Conservation (phyloP, 164 flowering plant genomes). For the Umbilicus rupestris region DNA sequence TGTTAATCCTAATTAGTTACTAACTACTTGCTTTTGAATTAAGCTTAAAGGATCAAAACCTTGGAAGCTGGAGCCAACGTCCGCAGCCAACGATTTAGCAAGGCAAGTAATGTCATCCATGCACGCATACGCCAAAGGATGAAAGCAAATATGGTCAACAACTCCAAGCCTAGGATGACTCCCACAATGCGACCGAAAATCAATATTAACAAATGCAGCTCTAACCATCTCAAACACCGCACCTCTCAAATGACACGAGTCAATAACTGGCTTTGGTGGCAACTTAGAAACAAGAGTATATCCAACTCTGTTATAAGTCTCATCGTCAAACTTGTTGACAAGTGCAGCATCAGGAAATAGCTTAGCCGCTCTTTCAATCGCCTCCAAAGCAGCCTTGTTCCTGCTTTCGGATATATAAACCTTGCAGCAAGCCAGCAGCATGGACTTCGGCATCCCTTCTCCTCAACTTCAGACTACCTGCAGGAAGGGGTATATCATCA, state of each 20-base stretch:
- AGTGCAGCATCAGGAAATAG: constrained; percentile 36
- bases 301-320: constrained; percentile 52
- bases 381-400: constrained; percentile 41
- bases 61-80: constrained; percentile 43
- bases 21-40: background rate
- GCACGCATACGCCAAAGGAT: constrained; percentile 35
- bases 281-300: constrained; percentile 56
- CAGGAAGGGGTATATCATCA: background rate
- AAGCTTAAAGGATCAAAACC: constrained; percentile 28
- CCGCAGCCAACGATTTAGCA: constrained; percentile 46
- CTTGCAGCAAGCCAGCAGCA: constrained; percentile 63
- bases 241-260: constrained; percentile 25
- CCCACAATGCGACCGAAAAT: constrained; percentile 43
- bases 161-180: constrained; percentile 70
- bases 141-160: constrained; percentile 66
- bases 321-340: constrained; percentile 60
- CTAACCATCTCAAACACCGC: constrained; percentile 54
- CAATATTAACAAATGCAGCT: constrained; percentile 47
- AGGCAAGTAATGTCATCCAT: constrained; percentile 33
- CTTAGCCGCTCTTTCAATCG: constrained; percentile 52
- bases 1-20: background rate
- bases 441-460: constrained; percentile 30
- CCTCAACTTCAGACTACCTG: background rate
- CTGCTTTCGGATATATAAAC: constrained; percentile 63
- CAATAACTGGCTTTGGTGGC: constrained; percentile 13